A percentile compares a stretch with the other conserved stretches of the same genome.
These are phyloP conservation scores for Suaeda aralocaspica DNA, from an alignment of 148 eudicot genomes.

Conservation along the genomic window DNA sequence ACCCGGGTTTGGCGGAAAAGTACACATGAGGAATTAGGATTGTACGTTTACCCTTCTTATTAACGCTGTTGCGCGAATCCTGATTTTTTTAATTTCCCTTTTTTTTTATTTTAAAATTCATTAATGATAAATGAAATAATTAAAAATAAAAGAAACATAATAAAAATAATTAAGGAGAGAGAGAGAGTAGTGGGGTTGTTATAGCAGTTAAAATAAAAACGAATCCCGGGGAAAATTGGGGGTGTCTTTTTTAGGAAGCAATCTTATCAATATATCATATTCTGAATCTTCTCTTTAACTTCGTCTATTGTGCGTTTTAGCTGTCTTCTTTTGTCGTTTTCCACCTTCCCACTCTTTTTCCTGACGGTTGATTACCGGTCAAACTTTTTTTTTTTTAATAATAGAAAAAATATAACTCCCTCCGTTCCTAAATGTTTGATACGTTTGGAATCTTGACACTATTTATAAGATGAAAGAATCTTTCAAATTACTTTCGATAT, in stretches of 20 bases:
- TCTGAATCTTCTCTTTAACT: background rate
- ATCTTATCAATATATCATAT: background rate
- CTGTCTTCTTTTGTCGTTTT: slow-evolving; percentile 11
- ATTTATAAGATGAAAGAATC: no score
- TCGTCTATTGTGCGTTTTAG: slow-evolving; percentile 6
- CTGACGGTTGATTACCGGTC: background rate
- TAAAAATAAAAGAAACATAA: no score
- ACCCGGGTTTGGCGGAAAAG: slow-evolving; percentile 6
- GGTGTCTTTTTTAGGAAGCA: background rate
- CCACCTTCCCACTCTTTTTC: background rate
- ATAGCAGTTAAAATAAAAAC: background rate
- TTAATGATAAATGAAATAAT: no score
- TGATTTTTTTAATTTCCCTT: background rate
- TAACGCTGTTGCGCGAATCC: slow-evolving; percentile 8
- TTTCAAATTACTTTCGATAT: no score
- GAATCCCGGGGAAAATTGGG: background rate
- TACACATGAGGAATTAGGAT: background rate
- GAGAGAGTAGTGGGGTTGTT: background rate
- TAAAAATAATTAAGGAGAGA: background rate
- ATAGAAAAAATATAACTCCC: no score
- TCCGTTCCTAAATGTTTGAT: no score
- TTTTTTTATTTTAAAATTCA: background rate
- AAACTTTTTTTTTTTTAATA: background rate
- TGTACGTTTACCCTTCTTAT: background rate
- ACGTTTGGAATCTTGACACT: no score